phyloP scores from a whole-genome alignment of 2,329 filamentous ascomycete species.

The Phoma sp. region DNA sequence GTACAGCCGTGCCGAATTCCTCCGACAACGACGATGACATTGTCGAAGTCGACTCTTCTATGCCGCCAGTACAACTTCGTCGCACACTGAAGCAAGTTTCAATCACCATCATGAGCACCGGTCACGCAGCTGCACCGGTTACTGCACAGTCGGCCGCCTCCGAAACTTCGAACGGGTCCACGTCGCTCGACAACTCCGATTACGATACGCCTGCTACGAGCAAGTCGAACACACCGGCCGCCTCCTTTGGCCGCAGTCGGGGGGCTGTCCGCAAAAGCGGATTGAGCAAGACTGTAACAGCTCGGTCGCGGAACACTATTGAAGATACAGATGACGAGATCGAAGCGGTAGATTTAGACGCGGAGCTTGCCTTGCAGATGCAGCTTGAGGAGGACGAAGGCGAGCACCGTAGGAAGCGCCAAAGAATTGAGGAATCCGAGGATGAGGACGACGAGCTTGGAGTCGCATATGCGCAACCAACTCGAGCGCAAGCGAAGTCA shows the following conservation, averaged over 20 bases:
- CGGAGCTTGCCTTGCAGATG: conserved; percentile 62
- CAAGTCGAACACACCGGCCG: conserved; percentile 61
- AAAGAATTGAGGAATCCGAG: conserved; percentile 34
- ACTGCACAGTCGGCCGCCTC: conserved; percentile 20
- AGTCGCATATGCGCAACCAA: not conserved
- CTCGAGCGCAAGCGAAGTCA: conserved; percentile 4
- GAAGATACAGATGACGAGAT: conserved; percentile 39
- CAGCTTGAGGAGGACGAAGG: conserved; percentile 63
- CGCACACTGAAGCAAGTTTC: conserved; percentile 43
- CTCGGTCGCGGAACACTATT: conserved; percentile 27
- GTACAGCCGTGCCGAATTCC: conserved; percentile 39
- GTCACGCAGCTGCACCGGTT: conserved; percentile 18
- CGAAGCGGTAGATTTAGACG: conserved; percentile 53
- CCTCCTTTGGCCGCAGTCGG: conserved; percentile 39
- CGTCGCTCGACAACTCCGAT: conserved; percentile 51
- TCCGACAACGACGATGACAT: conserved; percentile 39
- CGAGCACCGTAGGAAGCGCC: conserved; percentile 47
- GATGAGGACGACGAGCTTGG: conserved; percentile 37
- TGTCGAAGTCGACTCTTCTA: conserved; percentile 17
- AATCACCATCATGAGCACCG: conserved; percentile 33
- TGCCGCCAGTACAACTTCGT: conserved; percentile 19
- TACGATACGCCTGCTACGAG: conserved; percentile 70
- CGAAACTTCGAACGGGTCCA: conserved; percentile 38
- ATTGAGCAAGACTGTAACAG: conserved; percentile 25
- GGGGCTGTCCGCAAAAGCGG: conserved; percentile 34